Evolutionary conservation across 441 rosid species (phyloP).

Genomic region (Arabidopsis hybrid): DNA sequence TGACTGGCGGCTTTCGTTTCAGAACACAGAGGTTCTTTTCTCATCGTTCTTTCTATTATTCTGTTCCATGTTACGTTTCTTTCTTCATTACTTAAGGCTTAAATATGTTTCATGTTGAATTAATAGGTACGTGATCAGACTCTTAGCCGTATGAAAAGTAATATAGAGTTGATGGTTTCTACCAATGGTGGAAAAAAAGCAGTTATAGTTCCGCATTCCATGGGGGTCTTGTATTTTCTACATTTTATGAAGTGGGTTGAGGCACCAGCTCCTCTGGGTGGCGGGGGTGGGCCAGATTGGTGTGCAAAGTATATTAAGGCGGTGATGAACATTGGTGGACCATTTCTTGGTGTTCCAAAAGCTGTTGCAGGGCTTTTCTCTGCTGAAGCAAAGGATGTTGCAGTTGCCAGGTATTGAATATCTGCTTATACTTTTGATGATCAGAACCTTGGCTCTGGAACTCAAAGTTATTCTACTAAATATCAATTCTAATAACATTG

Average conservation of each 20-base stretch:
- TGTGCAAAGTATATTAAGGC: conserved; percentile 94
- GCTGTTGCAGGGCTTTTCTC: conserved; percentile 91
- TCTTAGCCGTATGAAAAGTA: conserved; percentile 86
- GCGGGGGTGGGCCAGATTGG: conserved; percentile 96
- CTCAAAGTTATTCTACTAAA: conserved; percentile 5
- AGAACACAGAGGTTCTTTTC: conserved; percentile 84
- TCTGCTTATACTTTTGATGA: conserved; percentile 1
- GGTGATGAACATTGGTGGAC: conserved; percentile 92
- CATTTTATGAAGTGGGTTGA: conserved; percentile 99
- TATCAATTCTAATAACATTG: not conserved
- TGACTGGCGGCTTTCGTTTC: conserved; percentile 97
- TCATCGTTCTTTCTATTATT: not conserved
- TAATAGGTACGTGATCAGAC: conserved; percentile 91
- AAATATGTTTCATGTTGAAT: conserved; percentile 28
- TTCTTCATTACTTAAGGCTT: conserved; percentile 12
- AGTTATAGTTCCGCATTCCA: conserved; percentile 93
- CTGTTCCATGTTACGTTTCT: conserved; percentile 19
- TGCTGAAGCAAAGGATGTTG: conserved; percentile 94
- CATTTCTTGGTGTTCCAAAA: conserved; percentile 95
- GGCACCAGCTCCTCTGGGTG: conserved; percentile 98
- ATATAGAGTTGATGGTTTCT: conserved; percentile 83
- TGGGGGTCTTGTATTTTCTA: conserved; percentile 93
- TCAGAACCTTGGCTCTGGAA: conserved; percentile 22
- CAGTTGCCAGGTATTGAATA: conserved; percentile 79
- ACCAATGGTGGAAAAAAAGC: conserved; percentile 87